Evolutionary conservation across 140 eudicot species (phyloP).

Genomic region (Erigeron philadelphicus): DNA sequence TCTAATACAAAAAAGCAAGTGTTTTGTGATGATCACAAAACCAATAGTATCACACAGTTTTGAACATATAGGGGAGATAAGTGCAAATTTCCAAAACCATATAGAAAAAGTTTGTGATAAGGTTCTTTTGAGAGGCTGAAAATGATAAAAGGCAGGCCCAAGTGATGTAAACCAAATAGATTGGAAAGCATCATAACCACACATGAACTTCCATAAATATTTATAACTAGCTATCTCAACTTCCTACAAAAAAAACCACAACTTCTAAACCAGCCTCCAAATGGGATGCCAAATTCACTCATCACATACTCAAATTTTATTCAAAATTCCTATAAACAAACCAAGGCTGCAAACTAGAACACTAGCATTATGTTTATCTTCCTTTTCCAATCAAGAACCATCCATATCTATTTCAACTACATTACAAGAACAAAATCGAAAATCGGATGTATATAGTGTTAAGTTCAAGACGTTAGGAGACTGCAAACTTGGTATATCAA

Average conservation of each 20-base stretch:
- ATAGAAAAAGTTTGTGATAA: slow-evolving; percentile 17
- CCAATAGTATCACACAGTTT: too few species aligned
- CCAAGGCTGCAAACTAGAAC: slow-evolving; percentile 25
- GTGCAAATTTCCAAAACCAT: slow-evolving; percentile 18
- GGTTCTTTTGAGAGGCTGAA: slow-evolving; percentile 18
- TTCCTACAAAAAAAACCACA: neutral
- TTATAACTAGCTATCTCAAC: neutral
- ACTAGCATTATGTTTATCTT: slow-evolving; percentile 17
- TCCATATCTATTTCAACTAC: slow-evolving; percentile 33
- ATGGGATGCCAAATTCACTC: slow-evolving; percentile 51
- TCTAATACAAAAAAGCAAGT: too few species aligned
- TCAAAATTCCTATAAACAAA: slow-evolving; percentile 31
- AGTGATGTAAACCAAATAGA: neutral
- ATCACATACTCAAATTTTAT: slow-evolving; percentile 39
- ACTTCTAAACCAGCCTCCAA: slow-evolving; percentile 4
- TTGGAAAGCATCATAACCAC: slow-evolving; percentile 24
- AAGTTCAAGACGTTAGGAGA: slow-evolving; percentile 60
- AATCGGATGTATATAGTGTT: slow-evolving; percentile 37
- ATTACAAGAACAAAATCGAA: slow-evolving; percentile 23
- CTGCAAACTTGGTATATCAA: slow-evolving; percentile 76
- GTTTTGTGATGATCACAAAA: too few species aligned
- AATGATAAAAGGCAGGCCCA: neutral
- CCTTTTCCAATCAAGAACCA: slow-evolving; percentile 28
- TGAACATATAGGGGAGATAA: slow-evolving; percentile 4
- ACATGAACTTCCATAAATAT: neutral